Percentiles rank a stretch among this genome's conserved stretches.
Evolutionary conservation across 2,329 filamentous ascomycete species (phyloP).

Genomic region (Diaporthe amygdali): DNA sequence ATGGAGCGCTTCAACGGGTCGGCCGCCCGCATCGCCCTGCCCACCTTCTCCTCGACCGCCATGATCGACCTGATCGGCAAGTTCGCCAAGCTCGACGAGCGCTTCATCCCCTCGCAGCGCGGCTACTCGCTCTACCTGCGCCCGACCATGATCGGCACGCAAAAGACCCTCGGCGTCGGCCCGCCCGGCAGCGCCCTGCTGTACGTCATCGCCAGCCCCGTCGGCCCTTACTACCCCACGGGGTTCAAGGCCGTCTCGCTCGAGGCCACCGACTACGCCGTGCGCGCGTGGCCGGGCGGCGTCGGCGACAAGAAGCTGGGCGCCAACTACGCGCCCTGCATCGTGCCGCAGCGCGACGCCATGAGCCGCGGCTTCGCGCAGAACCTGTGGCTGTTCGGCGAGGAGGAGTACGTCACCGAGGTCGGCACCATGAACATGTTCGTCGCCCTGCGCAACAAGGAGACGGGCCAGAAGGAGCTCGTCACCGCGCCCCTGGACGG

Average conservation of each 20-base stretch:
- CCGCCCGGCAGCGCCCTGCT: constrained; percentile 91
- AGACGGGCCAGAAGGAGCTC: constrained; percentile 89
- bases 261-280: constrained; percentile 95
- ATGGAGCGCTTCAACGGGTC: constrained; percentile 96
- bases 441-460: constrained; percentile 80
- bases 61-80: constrained; percentile 83
- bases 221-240: constrained; percentile 97
- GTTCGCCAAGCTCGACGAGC: constrained; percentile 80
- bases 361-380: constrained; percentile 94
- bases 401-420: constrained; percentile 95
- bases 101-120: constrained; percentile 85
- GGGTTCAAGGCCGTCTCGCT: constrained; percentile 97
- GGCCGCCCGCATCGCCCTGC: constrained; percentile 87
- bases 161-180: constrained; percentile 89
- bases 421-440: constrained; percentile 99
- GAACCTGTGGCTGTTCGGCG: constrained; percentile 96
- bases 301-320: constrained; percentile 98
- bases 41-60: constrained; percentile 76
- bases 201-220: constrained; percentile 94
- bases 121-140: constrained; percentile 96
- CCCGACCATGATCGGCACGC: constrained; percentile 96
- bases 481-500: constrained; percentile 95
- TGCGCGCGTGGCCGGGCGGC: constrained; percentile 96
- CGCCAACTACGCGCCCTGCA: constrained; percentile 98
- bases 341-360: constrained; percentile 93